Percentiles rank a stretch among this genome's conserved stretches.
phyloP scores from a whole-genome alignment of 768 basidiomycete genomes.

The Asterophora parasitica region DNA sequence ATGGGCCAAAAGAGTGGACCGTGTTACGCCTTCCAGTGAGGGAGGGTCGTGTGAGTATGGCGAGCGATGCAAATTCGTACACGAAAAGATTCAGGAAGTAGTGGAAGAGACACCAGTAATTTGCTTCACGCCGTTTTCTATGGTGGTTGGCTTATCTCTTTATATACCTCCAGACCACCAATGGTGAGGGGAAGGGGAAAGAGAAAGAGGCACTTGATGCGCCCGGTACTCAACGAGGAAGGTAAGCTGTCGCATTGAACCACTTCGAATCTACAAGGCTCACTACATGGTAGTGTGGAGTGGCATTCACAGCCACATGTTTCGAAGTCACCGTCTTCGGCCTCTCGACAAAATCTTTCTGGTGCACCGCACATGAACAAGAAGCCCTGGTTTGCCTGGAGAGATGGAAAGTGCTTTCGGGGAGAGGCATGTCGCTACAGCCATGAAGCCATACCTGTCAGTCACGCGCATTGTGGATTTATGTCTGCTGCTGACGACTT shows the following conservation, averaged over 20 bases:
- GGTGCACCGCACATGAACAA: not conserved
- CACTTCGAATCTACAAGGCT: not conserved
- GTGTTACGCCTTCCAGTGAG: not conserved
- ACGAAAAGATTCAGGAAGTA: not conserved
- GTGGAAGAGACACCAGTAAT: not conserved
- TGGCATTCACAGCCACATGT: not conserved
- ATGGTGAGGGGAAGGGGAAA: not conserved
- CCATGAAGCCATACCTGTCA: not conserved
- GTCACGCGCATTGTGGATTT: too few species aligned
- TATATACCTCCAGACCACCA: not conserved
- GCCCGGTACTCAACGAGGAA: not conserved
- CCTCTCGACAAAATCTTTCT: not conserved
- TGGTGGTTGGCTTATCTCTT: not conserved
- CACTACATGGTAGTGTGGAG: not conserved
- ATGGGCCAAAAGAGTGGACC: not conserved
- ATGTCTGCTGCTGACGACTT: too few species aligned
- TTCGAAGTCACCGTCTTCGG: not conserved
- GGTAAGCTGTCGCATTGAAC: not conserved
- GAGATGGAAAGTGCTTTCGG: conserved; percentile 3
- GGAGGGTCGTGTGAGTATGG: conserved; percentile 2
- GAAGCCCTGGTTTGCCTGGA: conserved; percentile 4
- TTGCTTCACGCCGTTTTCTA: not conserved
- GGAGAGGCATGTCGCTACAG: not conserved
- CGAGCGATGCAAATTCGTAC: conserved; percentile 4
- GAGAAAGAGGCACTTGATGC: not conserved